A percentile compares a stretch with the other conserved stretches of the same genome.
These are phyloP conservation scores for Erucastrum elatum DNA, from an alignment of 345 rosid genomes.

Conservation along the genomic window DNA sequence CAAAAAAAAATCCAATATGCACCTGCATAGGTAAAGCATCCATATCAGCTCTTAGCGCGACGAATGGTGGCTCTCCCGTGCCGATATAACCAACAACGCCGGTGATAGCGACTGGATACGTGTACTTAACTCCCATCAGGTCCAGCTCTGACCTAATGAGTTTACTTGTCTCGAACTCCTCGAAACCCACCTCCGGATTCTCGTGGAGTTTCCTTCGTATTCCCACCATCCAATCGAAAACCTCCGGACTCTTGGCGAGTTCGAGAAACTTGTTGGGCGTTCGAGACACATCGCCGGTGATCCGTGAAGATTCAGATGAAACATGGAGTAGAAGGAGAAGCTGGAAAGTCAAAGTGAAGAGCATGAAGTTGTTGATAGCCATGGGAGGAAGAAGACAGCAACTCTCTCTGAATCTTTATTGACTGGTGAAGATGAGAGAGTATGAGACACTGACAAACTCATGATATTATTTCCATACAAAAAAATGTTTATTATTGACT, in stretches of 20 bases:
- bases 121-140: constrained; percentile 47
- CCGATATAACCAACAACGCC: constrained; percentile 55
- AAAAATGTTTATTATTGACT: too few species aligned
- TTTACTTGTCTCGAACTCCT: constrained; percentile 67
- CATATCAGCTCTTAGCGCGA: constrained; percentile 56
- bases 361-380: neutral
- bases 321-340: constrained; percentile 11
- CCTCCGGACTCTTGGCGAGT: constrained; percentile 41
- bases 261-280: constrained; percentile 46
- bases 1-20: too few species aligned
- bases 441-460: neutral
- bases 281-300: constrained; percentile 23
- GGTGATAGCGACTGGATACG: constrained; percentile 51
- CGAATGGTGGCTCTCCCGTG: constrained; percentile 52
- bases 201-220: constrained; percentile 59
- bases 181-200: constrained; percentile 60
- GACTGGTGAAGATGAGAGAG: neutral
- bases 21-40: constrained; percentile 54
- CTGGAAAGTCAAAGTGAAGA: constrained; percentile 30
- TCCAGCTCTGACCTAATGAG: constrained; percentile 66
- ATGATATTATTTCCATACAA: neutral
- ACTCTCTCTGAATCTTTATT: neutral
- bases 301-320: constrained; percentile 21
- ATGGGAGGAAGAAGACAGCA: neutral
- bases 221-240: constrained; percentile 47